phyloP scores from a whole-genome alignment of 352 stramenopile genomes.

The Phytopythium sindhum region DNA sequence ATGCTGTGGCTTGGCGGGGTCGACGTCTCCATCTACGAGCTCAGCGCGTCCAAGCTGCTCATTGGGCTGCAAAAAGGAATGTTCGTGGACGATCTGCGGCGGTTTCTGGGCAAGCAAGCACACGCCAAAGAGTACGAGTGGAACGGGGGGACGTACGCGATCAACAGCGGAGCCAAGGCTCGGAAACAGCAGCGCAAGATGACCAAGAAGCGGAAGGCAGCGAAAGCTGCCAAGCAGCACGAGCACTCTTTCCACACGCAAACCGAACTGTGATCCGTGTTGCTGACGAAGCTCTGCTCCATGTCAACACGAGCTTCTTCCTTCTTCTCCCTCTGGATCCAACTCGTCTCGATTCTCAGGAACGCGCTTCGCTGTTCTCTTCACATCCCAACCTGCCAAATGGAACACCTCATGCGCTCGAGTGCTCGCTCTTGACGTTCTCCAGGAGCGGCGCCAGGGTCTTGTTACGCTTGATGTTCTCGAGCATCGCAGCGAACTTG shows the following conservation, averaged over 20 bases:
- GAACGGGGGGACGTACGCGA: slow-evolving; percentile 39
- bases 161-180: background rate
- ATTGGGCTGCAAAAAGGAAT: slow-evolving; percentile 63
- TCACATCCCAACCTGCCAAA: background rate
- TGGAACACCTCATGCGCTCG: slow-evolving; percentile 21
- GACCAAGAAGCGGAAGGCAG: slow-evolving; percentile 16
- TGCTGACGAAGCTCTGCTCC: slow-evolving; percentile 1
- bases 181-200: slow-evolving; percentile 13
- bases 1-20: slow-evolving; percentile 74
- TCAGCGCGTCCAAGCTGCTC: slow-evolving; percentile 51
- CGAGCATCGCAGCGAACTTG: slow-evolving; percentile 59
- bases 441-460: slow-evolving; percentile 58
- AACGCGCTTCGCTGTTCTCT: background rate
- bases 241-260: slow-evolving; percentile 2
- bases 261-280: slow-evolving; percentile 31
- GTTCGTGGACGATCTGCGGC: slow-evolving; percentile 37
- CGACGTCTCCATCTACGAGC: slow-evolving; percentile 68
- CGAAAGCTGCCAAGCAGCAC: slow-evolving; percentile 7
- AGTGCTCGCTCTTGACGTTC: slow-evolving; percentile 56
- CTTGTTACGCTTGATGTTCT: slow-evolving; percentile 68
- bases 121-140: slow-evolving; percentile 66
- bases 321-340: background rate
- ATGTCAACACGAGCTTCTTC: slow-evolving; percentile 5
- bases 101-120: slow-evolving; percentile 47
- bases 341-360: background rate